Conservation (phyloP, 2,329 filamentous ascomycete genomes). For the Atkinsonella texensis region DNA sequence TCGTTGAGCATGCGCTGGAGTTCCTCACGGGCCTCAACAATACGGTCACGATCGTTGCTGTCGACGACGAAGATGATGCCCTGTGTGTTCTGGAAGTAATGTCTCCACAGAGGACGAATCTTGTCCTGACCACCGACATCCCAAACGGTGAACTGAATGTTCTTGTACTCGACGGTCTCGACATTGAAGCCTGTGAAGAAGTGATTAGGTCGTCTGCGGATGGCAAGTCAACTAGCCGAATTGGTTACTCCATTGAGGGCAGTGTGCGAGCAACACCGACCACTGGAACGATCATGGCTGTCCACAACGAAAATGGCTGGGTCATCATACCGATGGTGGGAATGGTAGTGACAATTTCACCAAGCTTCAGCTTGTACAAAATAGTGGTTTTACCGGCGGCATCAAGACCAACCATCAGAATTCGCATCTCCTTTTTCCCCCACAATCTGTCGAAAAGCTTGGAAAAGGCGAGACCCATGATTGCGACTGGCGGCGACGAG, state of each 20-base stretch:
- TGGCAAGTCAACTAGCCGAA: background rate
- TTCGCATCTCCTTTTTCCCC: slow-evolving; percentile 99
- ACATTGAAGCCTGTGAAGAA: slow-evolving; percentile 77
- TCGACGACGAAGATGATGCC: slow-evolving; percentile 99
- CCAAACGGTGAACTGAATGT: slow-evolving; percentile 99
- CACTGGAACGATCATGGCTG: background rate
- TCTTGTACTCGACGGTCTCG: slow-evolving; percentile 99
- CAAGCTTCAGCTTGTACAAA: slow-evolving; percentile 99
- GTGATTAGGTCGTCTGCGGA: slow-evolving; percentile 8
- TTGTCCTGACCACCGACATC: slow-evolving; percentile 99
- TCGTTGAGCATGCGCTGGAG: slow-evolving; percentile 98
- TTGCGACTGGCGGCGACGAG: slow-evolving; percentile 40
- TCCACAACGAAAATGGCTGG: slow-evolving; percentile 2
- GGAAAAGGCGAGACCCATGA: slow-evolving; percentile 96
- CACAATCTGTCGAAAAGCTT: slow-evolving; percentile 93
- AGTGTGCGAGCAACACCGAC: background rate
- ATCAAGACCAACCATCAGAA: slow-evolving; percentile 99
- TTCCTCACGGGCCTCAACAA: slow-evolving; percentile 93
- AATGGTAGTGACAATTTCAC: slow-evolving; percentile 98
- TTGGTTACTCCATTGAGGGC: background rate
- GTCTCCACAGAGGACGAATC: slow-evolving; percentile 98
- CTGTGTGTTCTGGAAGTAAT: slow-evolving; percentile 99
- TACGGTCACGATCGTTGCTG: slow-evolving; percentile 96
- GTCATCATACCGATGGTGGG: slow-evolving; percentile 76
- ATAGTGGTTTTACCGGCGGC: slow-evolving; percentile 99